Percentiles rank a stretch among this genome's conserved stretches.
Conservation (phyloP, 176 grass and related monocot species). For the Triticum aestivum region DNA sequence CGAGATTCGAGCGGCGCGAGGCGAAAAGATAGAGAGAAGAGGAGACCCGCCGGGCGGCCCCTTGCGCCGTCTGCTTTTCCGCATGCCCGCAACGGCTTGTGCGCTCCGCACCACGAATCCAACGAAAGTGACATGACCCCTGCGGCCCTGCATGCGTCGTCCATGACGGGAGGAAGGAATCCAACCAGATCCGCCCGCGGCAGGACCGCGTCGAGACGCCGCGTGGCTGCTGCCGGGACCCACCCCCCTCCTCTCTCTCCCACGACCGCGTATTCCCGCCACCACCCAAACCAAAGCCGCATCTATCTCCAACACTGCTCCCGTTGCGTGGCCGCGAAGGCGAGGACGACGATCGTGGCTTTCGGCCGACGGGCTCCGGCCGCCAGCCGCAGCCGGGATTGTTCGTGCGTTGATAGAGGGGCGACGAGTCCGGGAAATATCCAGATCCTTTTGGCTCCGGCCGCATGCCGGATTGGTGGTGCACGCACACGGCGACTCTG, state of each 20-base stretch:
- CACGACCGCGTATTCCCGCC: too few species aligned
- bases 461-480: neutral
- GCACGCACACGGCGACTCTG: too few species aligned
- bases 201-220: constrained; percentile 36
- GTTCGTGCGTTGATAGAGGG: neutral
- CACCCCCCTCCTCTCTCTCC: neutral
- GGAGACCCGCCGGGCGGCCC: too few species aligned
- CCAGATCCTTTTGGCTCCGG: neutral
- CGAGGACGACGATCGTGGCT: too few species aligned
- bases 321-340: too few species aligned
- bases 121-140: neutral
- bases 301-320: too few species aligned
- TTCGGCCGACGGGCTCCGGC: neutral
- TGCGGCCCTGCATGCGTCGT: neutral
- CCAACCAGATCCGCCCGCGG: constrained; percentile 13
- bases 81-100: neutral
- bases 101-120: neutral
- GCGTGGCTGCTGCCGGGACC: neutral
- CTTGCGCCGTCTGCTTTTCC: neutral
- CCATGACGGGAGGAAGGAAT: neutral
- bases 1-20: neutral
- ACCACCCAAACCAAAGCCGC: too few species aligned
- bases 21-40: too few species aligned
- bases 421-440: constrained; percentile 37
- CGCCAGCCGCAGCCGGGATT: neutral